These are phyloP conservation scores for Alnus rubra DNA, from an alignment of 306 rosid genomes.

Conservation along the genomic window DNA sequence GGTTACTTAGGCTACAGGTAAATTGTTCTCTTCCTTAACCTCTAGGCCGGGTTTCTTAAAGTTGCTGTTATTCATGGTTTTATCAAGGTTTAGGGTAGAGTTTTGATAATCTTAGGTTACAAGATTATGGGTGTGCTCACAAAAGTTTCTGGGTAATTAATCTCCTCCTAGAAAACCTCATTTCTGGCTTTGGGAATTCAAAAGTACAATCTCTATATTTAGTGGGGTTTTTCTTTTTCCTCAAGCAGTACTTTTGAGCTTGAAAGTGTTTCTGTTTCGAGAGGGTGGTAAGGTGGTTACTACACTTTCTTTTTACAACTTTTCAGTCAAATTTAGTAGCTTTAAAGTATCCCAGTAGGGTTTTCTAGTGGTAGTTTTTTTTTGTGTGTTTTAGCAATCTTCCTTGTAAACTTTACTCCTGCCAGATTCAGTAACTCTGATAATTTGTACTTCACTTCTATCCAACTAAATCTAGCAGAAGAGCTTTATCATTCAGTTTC, in stretches of 20 bases:
- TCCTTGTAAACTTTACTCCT: constrained; percentile 22
- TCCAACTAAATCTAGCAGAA: constrained; percentile 10
- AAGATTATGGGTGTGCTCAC: not conserved
- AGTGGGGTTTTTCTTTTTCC: not conserved
- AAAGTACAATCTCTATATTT: not conserved
- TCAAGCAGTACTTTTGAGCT: not conserved
- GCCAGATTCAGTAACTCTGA: constrained; percentile 35
- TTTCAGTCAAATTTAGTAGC: constrained; percentile 51
- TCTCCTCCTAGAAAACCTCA: not conserved
- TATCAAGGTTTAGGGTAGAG: not conserved
- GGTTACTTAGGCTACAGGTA: not conserved
- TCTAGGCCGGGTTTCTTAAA: not conserved
- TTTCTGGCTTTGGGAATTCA: not conserved
- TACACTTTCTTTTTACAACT: constrained; percentile 36
- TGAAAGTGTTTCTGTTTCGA: constrained; percentile 32
- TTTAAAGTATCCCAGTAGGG: not conserved
- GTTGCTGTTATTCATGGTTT: not conserved
- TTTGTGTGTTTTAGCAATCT: constrained; percentile 15
- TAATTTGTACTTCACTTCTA: constrained; percentile 1
- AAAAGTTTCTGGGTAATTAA: not conserved
- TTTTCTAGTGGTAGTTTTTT: constrained; percentile 14
- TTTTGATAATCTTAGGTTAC: not conserved
- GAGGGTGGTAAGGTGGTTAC: constrained; percentile 32
- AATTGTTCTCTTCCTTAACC: not conserved
- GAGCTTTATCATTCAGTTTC: constrained; percentile 17